Evolutionary conservation across 352 stramenopile genomes (phyloP), one percentile per base, ranked within the genome.

Genomic region (Phytophthora fragariaefolia): DNA sequence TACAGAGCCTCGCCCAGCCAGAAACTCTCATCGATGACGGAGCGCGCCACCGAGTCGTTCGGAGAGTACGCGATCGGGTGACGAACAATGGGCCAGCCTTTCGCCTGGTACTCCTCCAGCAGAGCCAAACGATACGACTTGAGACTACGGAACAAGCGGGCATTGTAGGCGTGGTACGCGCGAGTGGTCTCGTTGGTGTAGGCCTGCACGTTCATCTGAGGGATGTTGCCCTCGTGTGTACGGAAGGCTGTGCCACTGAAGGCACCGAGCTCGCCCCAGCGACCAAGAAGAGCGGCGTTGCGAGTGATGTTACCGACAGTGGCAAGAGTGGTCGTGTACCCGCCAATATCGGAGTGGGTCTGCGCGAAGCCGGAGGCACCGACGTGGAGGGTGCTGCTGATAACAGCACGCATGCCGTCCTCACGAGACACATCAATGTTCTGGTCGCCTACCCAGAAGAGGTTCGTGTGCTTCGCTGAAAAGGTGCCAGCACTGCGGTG

Each of bases 371-470:
- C 66, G 4, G 66, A 74, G 26, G 59, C 66, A n/a, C 66, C 60
- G 0, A 70, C 48, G 53, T 74, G 60, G 12, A 74, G 27, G 48
- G 60, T 38, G 36, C 66, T 74, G 49, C 66, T 74, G 40, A 74
- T 42, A n/a, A 70, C 60, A 4, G 60, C 66, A 22, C 60, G 66
- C 60, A 74, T 65, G 17, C 66, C 66, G 36, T 74, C 66, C 24
- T 65, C 66, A 6, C 52, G 66, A 58, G 53, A 74, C 38, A 45
- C 60, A 13, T 74, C 66, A 24, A 74, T 70, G 66, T 74, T 74
- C 52, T 74, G 66, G 47, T 74, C 66, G 15, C 66, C 66, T 13
- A 70, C 58, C 66, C 66, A 73, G 34, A 73, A 74, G 52, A 74
- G 59, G 30, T 66, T 74, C 30, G 66, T 70, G 46, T 73, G 66